A percentile compares a stretch with the other conserved stretches of the same genome.
Conservation (phyloP, 73 alveolate genomes). For the Paramecium octaurelia region DNA sequence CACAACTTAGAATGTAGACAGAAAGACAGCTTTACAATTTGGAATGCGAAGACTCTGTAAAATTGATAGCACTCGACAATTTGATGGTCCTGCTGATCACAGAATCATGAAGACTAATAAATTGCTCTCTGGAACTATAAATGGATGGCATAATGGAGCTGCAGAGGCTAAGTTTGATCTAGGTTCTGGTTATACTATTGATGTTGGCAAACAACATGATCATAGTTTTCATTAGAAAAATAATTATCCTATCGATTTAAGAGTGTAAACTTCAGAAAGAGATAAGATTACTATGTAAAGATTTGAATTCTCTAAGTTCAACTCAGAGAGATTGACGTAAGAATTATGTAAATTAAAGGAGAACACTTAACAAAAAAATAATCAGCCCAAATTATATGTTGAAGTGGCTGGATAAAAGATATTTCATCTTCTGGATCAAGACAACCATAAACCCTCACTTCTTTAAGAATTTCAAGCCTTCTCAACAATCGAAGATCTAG, state of each 20-base stretch:
- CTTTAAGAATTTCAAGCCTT: neutral
- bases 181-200: neutral
- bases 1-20: neutral
- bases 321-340: neutral
- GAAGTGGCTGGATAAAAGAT: neutral
- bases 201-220: neutral
- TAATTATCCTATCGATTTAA: neutral
- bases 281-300: neutral
- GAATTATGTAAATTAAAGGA: constrained; percentile 9
- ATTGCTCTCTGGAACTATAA: neutral
- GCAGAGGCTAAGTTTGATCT: neutral
- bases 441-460: neutral
- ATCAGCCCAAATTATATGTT: neutral
- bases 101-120: constrained; percentile 6
- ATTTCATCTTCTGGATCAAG: neutral
- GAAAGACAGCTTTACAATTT: constrained; percentile 11
- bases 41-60: constrained; percentile 28
- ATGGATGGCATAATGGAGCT: constrained; percentile 33
- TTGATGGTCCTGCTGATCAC: constrained; percentile 6
- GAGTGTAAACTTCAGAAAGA: neutral
- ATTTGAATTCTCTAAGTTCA: neutral
- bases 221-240: neutral
- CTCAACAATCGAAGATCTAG: neutral
- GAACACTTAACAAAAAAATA: neutral
- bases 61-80: neutral